phyloP scores from a whole-genome alignment of 176 grass and related monocot genomes.

The Thinopyrum elongatum region DNA sequence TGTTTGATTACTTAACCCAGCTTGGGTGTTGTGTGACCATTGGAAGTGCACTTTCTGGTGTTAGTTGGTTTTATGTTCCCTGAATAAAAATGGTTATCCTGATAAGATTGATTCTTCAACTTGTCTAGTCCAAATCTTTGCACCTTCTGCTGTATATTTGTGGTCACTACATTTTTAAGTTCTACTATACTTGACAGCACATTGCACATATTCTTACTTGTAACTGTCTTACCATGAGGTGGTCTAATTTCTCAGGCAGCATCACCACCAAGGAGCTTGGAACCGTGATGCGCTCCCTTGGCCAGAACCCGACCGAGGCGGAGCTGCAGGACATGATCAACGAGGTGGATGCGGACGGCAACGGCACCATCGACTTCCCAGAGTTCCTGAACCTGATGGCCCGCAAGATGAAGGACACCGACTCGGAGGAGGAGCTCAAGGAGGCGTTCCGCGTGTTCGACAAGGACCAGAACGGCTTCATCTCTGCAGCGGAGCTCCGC shows the following conservation, averaged over 20 bases:
- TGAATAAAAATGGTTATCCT: background rate
- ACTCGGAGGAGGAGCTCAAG: conserved; percentile 62
- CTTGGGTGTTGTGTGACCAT: background rate
- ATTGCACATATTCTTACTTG: no score
- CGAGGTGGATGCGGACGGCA: conserved; percentile 55
- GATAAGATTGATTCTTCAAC: background rate
- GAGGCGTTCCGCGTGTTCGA: conserved; percentile 76
- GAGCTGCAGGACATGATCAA: conserved; percentile 71
- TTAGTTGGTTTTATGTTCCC: background rate
- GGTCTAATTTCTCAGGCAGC: conserved; percentile 17
- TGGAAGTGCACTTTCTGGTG: background rate
- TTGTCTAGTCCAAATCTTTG: background rate
- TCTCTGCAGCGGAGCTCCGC: conserved; percentile 57
- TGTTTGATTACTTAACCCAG: background rate
- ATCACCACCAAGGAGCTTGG: conserved; percentile 67
- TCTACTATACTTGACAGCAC: background rate
- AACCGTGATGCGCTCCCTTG: conserved; percentile 57
- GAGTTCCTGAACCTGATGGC: conserved; percentile 66
- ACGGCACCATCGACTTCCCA: conserved; percentile 44
- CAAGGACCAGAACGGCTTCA: conserved; percentile 72
- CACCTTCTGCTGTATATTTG: background rate
- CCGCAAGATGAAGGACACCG: conserved; percentile 46
- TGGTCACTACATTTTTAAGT: background rate
- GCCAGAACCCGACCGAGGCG: conserved; percentile 60
- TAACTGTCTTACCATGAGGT: background rate